Conservation (phyloP, 2,329 filamentous ascomycete genomes). For the Alternaria brassicae region DNA sequence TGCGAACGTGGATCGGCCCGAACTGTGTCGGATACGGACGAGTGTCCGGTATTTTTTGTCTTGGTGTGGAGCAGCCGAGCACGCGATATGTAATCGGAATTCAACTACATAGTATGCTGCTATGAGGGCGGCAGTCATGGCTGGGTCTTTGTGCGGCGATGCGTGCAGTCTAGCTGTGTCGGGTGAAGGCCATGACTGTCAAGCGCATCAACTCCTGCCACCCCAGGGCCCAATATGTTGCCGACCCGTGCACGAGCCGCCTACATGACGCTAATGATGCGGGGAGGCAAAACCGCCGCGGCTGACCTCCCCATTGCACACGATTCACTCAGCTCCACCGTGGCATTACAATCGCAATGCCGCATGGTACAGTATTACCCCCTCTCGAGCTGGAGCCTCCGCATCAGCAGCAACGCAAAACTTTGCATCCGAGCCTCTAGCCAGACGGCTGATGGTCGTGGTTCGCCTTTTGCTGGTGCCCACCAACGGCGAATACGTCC, state of each 20-base stretch:
- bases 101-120: neutral
- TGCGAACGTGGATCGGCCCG: neutral
- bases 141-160: neutral
- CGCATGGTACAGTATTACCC: neutral
- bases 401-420: neutral
- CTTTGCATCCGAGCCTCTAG: neutral
- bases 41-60: neutral
- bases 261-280: neutral
- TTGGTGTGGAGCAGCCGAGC: conserved; percentile 5
- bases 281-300: conserved; percentile 12
- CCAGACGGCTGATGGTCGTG: neutral
- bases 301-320: neutral
- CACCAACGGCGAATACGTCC: conserved; percentile 15
- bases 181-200: neutral
- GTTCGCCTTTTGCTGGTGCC: conserved; percentile 18
- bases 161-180: neutral
- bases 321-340: neutral
- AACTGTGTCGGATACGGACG: neutral
- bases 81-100: conserved; percentile 10
- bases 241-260: conserved; percentile 5
- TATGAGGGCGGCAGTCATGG: conserved; percentile 3
- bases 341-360: neutral
- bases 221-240: neutral
- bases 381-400: neutral
- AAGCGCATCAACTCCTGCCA: conserved; percentile 8